Percentiles rank a stretch among this genome's conserved stretches.
Evolutionary conservation across 805 yeast species (phyloP).

Genomic region (Scheffersomyces ergatensis): DNA sequence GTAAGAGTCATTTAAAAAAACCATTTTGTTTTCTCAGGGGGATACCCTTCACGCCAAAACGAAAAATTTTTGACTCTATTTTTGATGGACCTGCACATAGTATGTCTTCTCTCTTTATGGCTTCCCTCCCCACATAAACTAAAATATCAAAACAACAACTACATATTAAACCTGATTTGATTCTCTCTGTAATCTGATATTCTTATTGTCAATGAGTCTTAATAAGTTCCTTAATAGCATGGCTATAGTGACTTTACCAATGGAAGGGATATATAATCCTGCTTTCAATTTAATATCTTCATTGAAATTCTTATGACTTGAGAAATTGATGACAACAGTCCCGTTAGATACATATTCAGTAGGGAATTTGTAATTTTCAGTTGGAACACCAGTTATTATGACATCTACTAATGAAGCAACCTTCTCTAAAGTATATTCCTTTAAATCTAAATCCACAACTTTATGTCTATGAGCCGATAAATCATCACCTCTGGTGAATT

Average conservation of each 20-base stretch:
- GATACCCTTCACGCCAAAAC: no score
- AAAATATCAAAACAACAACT: not conserved
- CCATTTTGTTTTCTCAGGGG: no score
- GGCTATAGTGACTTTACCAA: constrained; percentile 94
- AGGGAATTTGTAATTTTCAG: constrained; percentile 80
- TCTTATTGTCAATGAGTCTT: constrained; percentile 71
- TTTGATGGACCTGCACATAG: not conserved
- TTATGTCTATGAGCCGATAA: constrained; percentile 77
- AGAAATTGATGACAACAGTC: constrained; percentile 85
- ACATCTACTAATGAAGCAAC: constrained; percentile 81
- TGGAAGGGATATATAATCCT: constrained; percentile 88
- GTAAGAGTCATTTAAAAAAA: not conserved
- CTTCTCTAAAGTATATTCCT: constrained; percentile 52
- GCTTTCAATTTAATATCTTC: constrained; percentile 83
- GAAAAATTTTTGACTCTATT: not conserved
- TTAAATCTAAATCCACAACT: constrained; percentile 56
- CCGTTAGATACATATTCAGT: constrained; percentile 78
- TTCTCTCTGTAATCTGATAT: constrained; percentile 14
- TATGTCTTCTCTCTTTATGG: no score
- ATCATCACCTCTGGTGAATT: constrained; percentile 93
- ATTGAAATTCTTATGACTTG: constrained; percentile 83
- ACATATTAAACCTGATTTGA: not conserved
- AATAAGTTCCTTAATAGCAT: constrained; percentile 89
- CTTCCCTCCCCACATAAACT: not conserved
- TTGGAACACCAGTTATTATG: constrained; percentile 93